A percentile compares a stretch with the other conserved stretches of the same genome.
Conservation (phyloP, 2,329 filamentous ascomycete species). For the Cladosporium sp. region DNA sequence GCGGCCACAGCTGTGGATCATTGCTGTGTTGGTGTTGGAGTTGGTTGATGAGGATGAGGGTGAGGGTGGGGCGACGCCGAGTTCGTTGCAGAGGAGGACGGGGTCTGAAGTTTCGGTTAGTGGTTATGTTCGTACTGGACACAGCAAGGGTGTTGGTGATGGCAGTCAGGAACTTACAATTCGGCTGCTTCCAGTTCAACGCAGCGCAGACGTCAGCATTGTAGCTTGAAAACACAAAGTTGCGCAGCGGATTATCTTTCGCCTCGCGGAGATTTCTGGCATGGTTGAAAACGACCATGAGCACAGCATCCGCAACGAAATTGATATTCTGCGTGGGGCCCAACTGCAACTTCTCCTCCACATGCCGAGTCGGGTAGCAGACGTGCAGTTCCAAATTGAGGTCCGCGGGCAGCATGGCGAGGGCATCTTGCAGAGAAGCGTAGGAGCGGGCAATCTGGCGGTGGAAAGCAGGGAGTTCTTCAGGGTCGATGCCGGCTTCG, state of each 20-base stretch:
- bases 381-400: constrained; percentile 92
- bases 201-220: constrained; percentile 88
- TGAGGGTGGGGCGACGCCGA: constrained; percentile 46
- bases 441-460: constrained; percentile 67
- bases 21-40: constrained; percentile 8
- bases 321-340: constrained; percentile 81
- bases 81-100: constrained; percentile 89
- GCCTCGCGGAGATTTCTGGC: constrained; percentile 64
- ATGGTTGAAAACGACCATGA: constrained; percentile 87
- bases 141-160: no score
- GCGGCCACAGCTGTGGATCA: constrained; percentile 59
- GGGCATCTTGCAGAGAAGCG: constrained; percentile 71
- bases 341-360: constrained; percentile 67
- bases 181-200: constrained; percentile 98
- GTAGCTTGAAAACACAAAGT: constrained; percentile 91
- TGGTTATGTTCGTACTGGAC: no score
- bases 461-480: constrained; percentile 62
- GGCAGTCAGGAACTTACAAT: constrained; percentile 57
- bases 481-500: constrained; percentile 24
- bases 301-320: constrained; percentile 74
- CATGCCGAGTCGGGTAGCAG: constrained; percentile 72
- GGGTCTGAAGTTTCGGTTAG: constrained; percentile 61
- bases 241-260: constrained; percentile 70
- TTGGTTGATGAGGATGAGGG: constrained; percentile 7
- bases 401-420: constrained; percentile 68